Evolutionary conservation across 345 rosid genomes (phyloP).

Genomic region (Populus deltoides): DNA sequence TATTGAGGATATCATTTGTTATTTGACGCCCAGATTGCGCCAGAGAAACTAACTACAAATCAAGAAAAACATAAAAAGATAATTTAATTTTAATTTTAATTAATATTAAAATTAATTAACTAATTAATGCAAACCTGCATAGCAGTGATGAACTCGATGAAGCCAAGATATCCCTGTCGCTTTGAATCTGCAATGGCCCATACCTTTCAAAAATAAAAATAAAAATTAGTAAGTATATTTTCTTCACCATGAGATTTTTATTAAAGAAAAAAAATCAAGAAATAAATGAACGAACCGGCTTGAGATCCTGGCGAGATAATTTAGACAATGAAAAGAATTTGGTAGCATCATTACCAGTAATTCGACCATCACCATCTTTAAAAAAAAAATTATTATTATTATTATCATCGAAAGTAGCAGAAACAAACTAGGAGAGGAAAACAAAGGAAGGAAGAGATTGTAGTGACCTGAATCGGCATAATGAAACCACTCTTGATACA

Average conservation of each 20-base stretch:
- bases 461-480: slow-evolving; percentile 73
- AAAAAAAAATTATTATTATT: neutral
- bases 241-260: neutral
- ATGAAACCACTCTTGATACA: slow-evolving; percentile 84
- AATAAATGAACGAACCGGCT: slow-evolving; percentile 49
- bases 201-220: slow-evolving; percentile 38
- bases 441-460: neutral
- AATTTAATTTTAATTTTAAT: neutral
- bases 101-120: neutral
- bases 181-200: slow-evolving; percentile 95
- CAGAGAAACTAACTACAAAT: slow-evolving; percentile 66
- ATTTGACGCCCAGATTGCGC: slow-evolving; percentile 67
- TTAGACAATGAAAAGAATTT: slow-evolving; percentile 78
- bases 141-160: slow-evolving; percentile 63
- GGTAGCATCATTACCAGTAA: slow-evolving; percentile 83
- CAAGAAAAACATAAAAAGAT: neutral
- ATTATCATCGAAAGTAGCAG: neutral
- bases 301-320: slow-evolving; percentile 75
- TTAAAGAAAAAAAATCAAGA: neutral
- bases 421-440: neutral
- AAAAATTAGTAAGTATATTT: slow-evolving; percentile 5
- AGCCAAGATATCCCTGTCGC: slow-evolving; percentile 80
- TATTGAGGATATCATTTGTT: slow-evolving; percentile 48
- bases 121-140: slow-evolving; percentile 52
- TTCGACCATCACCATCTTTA: slow-evolving; percentile 80